These are phyloP conservation scores for Geotrichum candidum DNA, from an alignment of 1,139 yeast species.

Conservation along the genomic window DNA sequence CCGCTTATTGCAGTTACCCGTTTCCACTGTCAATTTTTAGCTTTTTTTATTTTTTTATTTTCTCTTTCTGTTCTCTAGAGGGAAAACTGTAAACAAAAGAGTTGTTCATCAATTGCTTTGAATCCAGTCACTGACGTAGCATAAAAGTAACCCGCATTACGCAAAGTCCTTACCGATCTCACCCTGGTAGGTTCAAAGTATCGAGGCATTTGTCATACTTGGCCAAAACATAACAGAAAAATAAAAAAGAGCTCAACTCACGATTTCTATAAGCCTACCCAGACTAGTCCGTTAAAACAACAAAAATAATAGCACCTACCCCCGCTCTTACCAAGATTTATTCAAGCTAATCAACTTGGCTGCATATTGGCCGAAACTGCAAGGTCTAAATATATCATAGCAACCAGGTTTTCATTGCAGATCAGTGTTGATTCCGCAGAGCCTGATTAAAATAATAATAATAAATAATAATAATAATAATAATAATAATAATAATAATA, in stretches of 20 bases:
- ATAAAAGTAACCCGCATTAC: background rate
- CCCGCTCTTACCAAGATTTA: no score
- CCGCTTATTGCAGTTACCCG: background rate
- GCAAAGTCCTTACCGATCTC: background rate
- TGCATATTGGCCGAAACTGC: background rate
- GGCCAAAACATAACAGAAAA: background rate
- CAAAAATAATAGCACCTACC: no score
- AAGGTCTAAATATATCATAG: background rate
- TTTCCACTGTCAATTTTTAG: background rate
- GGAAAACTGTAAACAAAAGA: no score
- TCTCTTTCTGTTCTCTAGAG: no score
- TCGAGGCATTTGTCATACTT: background rate
- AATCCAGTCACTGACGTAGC: background rate
- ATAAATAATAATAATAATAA: no score
- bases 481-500: no score
- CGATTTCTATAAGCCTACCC: no score
- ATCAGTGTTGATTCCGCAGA: no score
- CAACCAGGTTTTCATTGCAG: no score
- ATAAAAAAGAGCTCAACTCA: background rate
- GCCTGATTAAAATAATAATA: no score
- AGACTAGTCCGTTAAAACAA: no score
- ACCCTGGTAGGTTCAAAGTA: background rate
- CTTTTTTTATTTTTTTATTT: no score
- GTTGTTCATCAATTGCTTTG: background rate
- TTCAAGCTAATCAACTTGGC: background rate